Conservation (phyloP, 2,329 filamentous ascomycete species). For the Cladosporium sp. region DNA sequence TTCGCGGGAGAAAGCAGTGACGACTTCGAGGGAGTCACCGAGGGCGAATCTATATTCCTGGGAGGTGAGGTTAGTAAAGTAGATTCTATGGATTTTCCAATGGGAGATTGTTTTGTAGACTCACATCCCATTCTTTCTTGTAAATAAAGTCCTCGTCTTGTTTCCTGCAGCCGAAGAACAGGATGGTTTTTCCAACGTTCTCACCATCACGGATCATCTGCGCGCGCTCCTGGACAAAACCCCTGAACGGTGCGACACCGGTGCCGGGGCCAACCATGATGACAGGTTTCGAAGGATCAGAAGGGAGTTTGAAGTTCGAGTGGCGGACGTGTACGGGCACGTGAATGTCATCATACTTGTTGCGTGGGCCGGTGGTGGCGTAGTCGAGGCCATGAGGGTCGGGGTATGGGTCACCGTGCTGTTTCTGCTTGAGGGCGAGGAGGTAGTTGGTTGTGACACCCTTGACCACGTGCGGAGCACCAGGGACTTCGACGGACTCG, state of each 20-base stretch:
- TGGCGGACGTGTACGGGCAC: slow-evolving; percentile 94
- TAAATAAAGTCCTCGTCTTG: slow-evolving; percentile 90
- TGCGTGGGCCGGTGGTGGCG: slow-evolving; percentile 81
- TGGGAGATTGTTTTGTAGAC: slow-evolving; percentile 38
- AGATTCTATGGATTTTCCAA: background rate
- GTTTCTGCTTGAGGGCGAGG: slow-evolving; percentile 91
- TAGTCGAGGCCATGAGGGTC: slow-evolving; percentile 84
- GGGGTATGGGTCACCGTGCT: slow-evolving; percentile 81
- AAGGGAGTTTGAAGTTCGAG: slow-evolving; percentile 98
- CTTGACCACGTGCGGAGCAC: slow-evolving; percentile 76
- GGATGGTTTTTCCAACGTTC: slow-evolving; percentile 78
- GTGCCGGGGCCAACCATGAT: slow-evolving; percentile 97
- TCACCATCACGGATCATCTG: slow-evolving; percentile 77
- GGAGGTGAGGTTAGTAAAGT: slow-evolving; percentile 23
- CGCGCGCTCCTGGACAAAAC: slow-evolving; percentile 89
- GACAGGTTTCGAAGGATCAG: slow-evolving; percentile 90
- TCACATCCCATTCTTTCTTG: slow-evolving; percentile 85
- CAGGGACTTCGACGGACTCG: slow-evolving; percentile 76
- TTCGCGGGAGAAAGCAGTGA: slow-evolving; percentile 95
- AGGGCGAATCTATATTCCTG: slow-evolving; percentile 83
- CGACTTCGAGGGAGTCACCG: slow-evolving; percentile 84
- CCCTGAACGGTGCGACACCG: slow-evolving; percentile 96
- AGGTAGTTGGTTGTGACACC: slow-evolving; percentile 98
- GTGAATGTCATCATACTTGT: slow-evolving; percentile 95
- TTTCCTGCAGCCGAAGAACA: slow-evolving; percentile 96